Conservation (phyloP, 2,329 filamentous ascomycete species). For the Sarocladium strictum region DNA sequence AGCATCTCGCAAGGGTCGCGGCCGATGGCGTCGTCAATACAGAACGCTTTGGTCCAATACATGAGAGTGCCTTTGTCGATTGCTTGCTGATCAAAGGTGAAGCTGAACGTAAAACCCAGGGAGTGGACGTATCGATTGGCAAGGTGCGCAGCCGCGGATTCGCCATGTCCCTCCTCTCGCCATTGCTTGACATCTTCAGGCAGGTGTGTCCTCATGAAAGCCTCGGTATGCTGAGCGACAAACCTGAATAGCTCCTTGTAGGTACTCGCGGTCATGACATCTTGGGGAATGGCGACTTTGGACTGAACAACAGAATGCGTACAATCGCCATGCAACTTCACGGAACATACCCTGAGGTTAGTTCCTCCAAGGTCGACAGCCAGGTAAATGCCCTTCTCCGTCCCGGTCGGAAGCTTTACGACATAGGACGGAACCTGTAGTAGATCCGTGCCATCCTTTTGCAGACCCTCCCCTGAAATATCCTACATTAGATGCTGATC, state of each 20-base stretch:
- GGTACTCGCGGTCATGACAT: constrained; percentile 16
- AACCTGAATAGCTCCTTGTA: constrained; percentile 64
- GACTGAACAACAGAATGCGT: constrained; percentile 66
- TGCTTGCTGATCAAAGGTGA: constrained; percentile 70
- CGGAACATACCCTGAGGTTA: constrained; percentile 26
- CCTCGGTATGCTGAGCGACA: constrained; percentile 65
- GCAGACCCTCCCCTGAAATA: constrained; percentile 40
- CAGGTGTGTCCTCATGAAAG: constrained; percentile 43
- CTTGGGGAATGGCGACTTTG: constrained; percentile 25
- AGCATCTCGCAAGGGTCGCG: constrained; percentile 69
- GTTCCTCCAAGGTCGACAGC: constrained; percentile 29
- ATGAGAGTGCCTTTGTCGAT: constrained; percentile 63
- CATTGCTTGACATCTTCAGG: constrained; percentile 1
- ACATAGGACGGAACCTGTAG: constrained; percentile 74
- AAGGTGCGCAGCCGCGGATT: constrained; percentile 62
- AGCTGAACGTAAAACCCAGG: constrained; percentile 40
- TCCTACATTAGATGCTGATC: neutral
- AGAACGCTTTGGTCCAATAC: constrained; percentile 77
- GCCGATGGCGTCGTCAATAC: constrained; percentile 69
- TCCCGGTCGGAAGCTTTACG: constrained; percentile 69
- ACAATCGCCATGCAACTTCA: constrained; percentile 45
- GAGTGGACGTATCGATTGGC: constrained; percentile 57
- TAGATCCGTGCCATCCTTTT: constrained; percentile 11
- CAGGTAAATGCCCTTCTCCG: constrained; percentile 54
- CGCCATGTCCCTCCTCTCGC: constrained; percentile 42